A percentile compares a stretch with the other conserved stretches of the same genome.
Evolutionary conservation across 2,329 filamentous ascomycete species (phyloP).

Genomic region (Diaporthe sp.): DNA sequence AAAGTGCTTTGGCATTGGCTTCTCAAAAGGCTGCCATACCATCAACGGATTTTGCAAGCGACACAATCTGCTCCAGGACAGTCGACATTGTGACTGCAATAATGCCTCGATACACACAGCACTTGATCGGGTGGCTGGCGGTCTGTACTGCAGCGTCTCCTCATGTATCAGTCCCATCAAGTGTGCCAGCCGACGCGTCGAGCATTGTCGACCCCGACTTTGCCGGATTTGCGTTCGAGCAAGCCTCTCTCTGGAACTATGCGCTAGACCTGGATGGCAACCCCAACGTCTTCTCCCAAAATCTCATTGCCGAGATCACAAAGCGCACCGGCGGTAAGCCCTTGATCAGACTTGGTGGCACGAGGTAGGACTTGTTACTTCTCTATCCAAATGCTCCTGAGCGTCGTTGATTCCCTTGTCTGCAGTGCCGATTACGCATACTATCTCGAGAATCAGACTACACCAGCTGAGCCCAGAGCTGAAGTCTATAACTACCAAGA

Average conservation of each 20-base stretch:
- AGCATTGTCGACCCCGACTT: constrained; percentile 45
- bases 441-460: constrained; percentile 50
- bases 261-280: constrained; percentile 49
- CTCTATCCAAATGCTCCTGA: neutral
- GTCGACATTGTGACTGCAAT: constrained; percentile 27
- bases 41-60: neutral
- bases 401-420: neutral
- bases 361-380: constrained; percentile 36
- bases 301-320: constrained; percentile 52
- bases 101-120: constrained; percentile 36
- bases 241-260: constrained; percentile 52
- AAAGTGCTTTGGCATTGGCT: constrained; percentile 21
- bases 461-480: constrained; percentile 50
- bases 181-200: constrained; percentile 35
- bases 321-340: constrained; percentile 52
- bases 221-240: constrained; percentile 51
- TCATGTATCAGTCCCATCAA: constrained; percentile 36
- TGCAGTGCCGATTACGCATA: constrained; percentile 52
- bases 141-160: constrained; percentile 34
- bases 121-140: constrained; percentile 35
- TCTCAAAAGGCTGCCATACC: neutral
- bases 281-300: constrained; percentile 51
- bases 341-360: constrained; percentile 53
- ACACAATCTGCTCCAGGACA: neutral
- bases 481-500: constrained; percentile 53